Percentiles rank a stretch among this genome's conserved stretches.
phyloP scores from a whole-genome alignment of 805 yeast genomes.

The Nakazawaea holstii region DNA sequence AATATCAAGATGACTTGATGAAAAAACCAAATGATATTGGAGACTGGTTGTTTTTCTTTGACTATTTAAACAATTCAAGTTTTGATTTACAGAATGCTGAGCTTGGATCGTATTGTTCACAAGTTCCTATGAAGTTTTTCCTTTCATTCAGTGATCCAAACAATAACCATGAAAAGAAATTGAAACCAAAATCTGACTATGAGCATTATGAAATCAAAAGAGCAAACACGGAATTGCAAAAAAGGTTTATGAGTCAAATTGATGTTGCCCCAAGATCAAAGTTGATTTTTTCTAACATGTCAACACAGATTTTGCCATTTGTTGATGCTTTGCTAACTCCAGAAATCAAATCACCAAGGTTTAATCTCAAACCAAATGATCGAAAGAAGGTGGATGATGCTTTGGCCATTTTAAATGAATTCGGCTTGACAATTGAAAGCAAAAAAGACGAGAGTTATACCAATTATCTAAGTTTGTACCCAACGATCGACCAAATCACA shows the following conservation, averaged over 20 bases:
- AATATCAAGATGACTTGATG: conserved; percentile 60
- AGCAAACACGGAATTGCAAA: conserved; percentile 28
- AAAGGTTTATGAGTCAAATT: conserved; percentile 23
- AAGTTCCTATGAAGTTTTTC: conserved; percentile 58
- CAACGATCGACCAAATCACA: conserved; percentile 7
- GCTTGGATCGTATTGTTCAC: conserved; percentile 47
- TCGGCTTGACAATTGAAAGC: conserved; percentile 34
- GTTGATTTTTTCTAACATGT: conserved; percentile 18
- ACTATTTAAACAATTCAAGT: conserved; percentile 37
- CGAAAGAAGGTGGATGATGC: conserved; percentile 29
- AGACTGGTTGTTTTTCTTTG: conserved; percentile 77
- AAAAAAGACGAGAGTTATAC: conserved; percentile 20
- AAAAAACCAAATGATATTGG: conserved; percentile 53
- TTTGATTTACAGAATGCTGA: conserved; percentile 40
- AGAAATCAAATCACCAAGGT: conserved; percentile 20
- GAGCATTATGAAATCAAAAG: conserved; percentile 32
- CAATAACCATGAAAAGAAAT: conserved; percentile 19
- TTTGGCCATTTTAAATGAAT: conserved; percentile 30
- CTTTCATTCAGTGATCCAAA: conserved; percentile 57
- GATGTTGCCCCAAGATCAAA: conserved; percentile 23
- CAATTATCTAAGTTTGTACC: conserved; percentile 3
- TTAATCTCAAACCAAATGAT: conserved; percentile 25
- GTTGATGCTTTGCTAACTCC: conserved; percentile 25
- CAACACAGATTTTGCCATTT: conserved; percentile 29
- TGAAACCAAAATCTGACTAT: conserved; percentile 25